Base-by-base conservation (phyloP, 495 filamentous ascomycete species). In the Cetradonia linearis region DNA sequence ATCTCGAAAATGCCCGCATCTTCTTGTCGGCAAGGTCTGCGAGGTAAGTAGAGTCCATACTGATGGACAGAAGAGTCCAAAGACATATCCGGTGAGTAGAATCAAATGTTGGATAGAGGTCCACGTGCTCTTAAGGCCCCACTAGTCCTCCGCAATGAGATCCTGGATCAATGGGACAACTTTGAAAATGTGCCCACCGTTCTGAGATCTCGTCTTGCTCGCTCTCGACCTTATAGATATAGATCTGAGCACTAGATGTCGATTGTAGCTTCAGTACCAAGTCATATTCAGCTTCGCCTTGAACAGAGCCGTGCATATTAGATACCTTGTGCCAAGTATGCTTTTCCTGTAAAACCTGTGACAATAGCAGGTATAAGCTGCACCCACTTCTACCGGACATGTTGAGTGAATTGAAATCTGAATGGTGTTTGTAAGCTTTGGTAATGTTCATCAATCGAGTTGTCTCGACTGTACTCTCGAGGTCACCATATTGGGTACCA, bases 261-360 rank as follows among this genome's bases (percentile, higher is more conserved):
- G 30, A 53, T 23, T 16, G 18, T 18, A 53, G 49, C 49, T 33
- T 36, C 2, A n/a, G 31, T 13, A 36, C 5, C 49, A 33, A 53
- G 28, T 53, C 18, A 5, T 34, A 0, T 13, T 50, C 31, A 34
- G 18, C 31, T 20, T 33, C 30, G 9, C 49, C 30, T 31, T 34
- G 31, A n/a, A 34, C n/a, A 16, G 28, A 53, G 9, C n/a, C 28
- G 11, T 53, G 33, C 31, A 53, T 18, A 9, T 34, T 53, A 9
- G 30, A 31, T n/a, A n/a, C 49, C 31, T 14, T 33, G n/a, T 53
- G 30, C 49, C 49, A 53, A 53, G 28, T 34, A n/a, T 53, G 28
- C 30, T 53, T 33, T 53, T 20, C 30, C 20, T 53, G 28, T n/a
- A 53, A 30, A 16, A 53, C 49, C 49, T 53, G 30, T 30, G 30